Percentiles rank a stretch among this genome's conserved stretches.
phyloP scores from a whole-genome alignment of 202 grass and related monocot genomes.

The Eragrostis tef region DNA sequence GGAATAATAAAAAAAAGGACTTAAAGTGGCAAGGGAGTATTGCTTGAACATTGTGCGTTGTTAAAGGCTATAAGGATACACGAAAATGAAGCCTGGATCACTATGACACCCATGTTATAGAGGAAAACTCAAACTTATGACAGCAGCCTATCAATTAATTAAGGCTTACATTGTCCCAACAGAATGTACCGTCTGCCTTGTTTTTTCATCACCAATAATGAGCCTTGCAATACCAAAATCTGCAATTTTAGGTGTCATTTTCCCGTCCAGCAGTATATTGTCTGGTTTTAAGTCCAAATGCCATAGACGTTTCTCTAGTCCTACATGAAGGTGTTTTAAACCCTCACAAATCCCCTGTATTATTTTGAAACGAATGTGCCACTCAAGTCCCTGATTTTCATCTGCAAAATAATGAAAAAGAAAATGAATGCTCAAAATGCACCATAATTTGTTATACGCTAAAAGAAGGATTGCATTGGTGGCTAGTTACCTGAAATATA shows the following conservation, averaged over 20 bases:
- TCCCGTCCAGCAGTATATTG: neutral
- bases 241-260: neutral
- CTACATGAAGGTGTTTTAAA: neutral
- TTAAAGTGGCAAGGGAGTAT: too few species aligned
- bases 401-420: neutral
- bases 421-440: too few species aligned
- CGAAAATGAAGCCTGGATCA: too few species aligned
- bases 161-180: neutral
- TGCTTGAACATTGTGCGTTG: too few species aligned
- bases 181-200: neutral
- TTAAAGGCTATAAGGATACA: too few species aligned
- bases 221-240: slow-evolving; percentile 6
- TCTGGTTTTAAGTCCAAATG: slow-evolving; percentile 4
- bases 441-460: too few species aligned
- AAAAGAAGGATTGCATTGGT: too few species aligned
- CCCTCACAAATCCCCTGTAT: neutral
- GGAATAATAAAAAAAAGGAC: neutral
- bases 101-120: too few species aligned
- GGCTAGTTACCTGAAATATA: neutral
- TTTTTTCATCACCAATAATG: neutral
- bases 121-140: too few species aligned
- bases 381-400: neutral
- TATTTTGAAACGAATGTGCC: neutral
- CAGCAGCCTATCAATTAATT: too few species aligned
- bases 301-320: neutral